Base-by-base conservation (phyloP, 108 stramenopile species). In the Cylindrotheca fusiformis region DNA sequence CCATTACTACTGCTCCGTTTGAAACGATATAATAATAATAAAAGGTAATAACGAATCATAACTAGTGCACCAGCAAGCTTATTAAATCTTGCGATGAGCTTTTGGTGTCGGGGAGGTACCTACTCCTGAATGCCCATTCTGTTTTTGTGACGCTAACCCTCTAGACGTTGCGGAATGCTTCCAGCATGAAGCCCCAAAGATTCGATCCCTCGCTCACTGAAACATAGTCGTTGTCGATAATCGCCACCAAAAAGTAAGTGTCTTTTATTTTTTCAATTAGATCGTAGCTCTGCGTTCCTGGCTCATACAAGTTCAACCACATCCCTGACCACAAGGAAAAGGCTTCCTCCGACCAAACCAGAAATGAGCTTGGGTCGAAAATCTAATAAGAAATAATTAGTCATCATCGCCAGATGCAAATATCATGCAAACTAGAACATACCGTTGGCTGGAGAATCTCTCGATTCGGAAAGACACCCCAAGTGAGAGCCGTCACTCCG, bases 401-500 rank as follows among this genome's bases (percentile, higher is more conserved):
- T n/a, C n/a, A n/a, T n/a, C n/a, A n/a, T n/a, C n/a, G n/a, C n/a
- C n/a, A n/a, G n/a, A n/a, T n/a, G n/a, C n/a, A n/a, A n/a, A n/a
- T n/a, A n/a, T n/a, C n/a, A n/a, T n/a, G n/a, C n/a, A n/a, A n/a
- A n/a, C n/a, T n/a, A n/a, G n/a, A n/a, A n/a, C n/a, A n/a, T n/a
- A n/a, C n/a, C 14, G 98, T 98, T 26, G 98, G 98, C 76, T 98
- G 98, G 14, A 95, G 64, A 52, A 98, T 92, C 75, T 98, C 98
- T 30, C 89, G 51, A 55, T 87, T 73, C 10, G 64, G 70, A 74
- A 72, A 71, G 4, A 87, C 87, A 22, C 94, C 96, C 96, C 98
- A 98, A 2, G 98, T 97, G 23, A 98, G 73, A 52, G 87, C 90
- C 58, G 87, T 87, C 29, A 87, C 74, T 0, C 85, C 90, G 61